These are phyloP conservation scores for Crithidia fasciculata DNA, from an alignment of 208 protist genomes.

Conservation along the genomic window DNA sequence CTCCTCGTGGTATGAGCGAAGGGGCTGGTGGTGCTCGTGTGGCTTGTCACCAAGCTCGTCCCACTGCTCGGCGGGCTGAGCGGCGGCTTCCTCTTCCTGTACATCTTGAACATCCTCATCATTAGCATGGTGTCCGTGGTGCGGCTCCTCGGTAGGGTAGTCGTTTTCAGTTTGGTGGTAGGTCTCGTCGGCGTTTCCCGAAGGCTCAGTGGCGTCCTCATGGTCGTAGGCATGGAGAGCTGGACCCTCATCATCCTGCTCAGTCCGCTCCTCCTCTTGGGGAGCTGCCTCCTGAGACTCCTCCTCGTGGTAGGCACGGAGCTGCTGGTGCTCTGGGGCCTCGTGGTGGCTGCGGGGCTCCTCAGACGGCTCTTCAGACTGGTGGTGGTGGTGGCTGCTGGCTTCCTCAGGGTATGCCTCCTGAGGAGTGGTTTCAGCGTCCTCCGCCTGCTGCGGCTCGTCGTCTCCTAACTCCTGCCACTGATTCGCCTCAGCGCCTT, in stretches of 20 bases:
- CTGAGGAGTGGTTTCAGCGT: neutral
- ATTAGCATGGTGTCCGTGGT: neutral
- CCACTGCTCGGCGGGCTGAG: neutral
- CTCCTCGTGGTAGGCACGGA: neutral
- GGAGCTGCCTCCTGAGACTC: neutral
- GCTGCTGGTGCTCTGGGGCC: neutral
- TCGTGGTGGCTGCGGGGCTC: neutral
- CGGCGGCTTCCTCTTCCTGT: neutral
- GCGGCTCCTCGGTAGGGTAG: neutral
- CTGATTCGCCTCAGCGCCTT: neutral
- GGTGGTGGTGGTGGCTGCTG: neutral
- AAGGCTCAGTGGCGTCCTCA: neutral
- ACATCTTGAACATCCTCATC: neutral
- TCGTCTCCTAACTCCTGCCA: constrained; percentile 12
- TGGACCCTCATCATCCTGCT: neutral
- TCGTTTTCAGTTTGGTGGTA: neutral
- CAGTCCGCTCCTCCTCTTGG: neutral
- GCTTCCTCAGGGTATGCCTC: constrained; percentile 16
- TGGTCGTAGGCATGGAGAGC: constrained; percentile 12
- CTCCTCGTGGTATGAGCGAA: neutral
- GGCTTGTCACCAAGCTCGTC: neutral
- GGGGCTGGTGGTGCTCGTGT: neutral
- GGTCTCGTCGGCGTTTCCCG: neutral
- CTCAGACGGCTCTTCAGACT: neutral
- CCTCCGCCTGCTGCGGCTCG: neutral